Evolutionary conservation across 192 early-diverging fungal species (phyloP), one percentile per base, ranked within the genome.

Genomic region (Gamsiella multidivaricata): DNA sequence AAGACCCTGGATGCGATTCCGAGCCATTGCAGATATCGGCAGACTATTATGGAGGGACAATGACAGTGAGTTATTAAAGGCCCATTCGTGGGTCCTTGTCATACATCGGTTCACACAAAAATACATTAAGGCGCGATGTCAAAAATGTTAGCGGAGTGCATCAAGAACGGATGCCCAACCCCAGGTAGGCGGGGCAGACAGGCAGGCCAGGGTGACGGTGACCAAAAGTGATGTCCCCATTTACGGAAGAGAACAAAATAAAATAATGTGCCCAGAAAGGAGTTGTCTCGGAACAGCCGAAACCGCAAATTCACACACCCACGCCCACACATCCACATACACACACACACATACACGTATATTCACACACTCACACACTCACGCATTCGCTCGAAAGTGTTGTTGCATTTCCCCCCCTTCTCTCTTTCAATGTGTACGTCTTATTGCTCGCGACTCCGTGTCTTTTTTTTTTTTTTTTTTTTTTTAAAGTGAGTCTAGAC

Each of bases 21-120:
- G 52, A 99, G 84, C 98, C 98, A 99, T 46, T 89, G 89, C 52
- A 99, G 87, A 80, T 98, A 99, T 56, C 97, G 92, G 65, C 94
- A 91, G 22, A 94, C 90, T 94, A 69, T 50, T 47, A 61, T 47
- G 29, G 58, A 47, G 33, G 39, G 36, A 20, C 6, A 50, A 50
- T 7, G 15, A 22, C 9, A 22, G 47, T 7, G 34, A 5, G 17
- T 18, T 18, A 11, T 18, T 4, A 22, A 6, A 34, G 4, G 29
- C 4, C 23, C 5, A 53, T 41, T 41, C 39, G 15, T 41, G 15
- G 39, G 15, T 41, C 15, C n/a, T n/a, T n/a, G n/a, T n/a, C n/a
- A n/a, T n/a, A n/a, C n/a, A n/a, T 41, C 9, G 39, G 15, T 41
- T 41, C 39, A 41, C 39, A 41, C 39, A 41, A 15, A 41, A 7